These are phyloP conservation scores for Phytophthora cactorum DNA, from an alignment of 352 stramenopile genomes.

Conservation along the genomic window DNA sequence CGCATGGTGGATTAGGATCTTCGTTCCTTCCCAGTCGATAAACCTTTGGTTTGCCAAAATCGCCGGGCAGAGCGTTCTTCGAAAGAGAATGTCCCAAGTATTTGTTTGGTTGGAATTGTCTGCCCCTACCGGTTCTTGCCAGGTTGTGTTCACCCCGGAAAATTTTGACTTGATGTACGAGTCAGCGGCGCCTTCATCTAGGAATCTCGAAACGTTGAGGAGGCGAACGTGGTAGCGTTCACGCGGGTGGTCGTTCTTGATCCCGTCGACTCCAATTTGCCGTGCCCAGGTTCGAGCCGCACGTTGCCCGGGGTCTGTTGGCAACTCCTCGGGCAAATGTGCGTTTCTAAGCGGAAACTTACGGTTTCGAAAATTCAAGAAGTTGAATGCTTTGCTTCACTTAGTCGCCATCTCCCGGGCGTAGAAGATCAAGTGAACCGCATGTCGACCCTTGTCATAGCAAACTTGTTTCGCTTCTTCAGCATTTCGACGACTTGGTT, in stretches of 20 bases:
- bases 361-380: conserved; percentile 1
- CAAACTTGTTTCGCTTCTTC: conserved; percentile 10
- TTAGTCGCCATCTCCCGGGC: conserved; percentile 3
- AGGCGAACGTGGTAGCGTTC: conserved; percentile 11
- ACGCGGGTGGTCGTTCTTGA: neutral
- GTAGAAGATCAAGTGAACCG: conserved; percentile 13
- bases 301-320: neutral
- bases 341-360: neutral
- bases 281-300: conserved; percentile 1
- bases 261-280: conserved; percentile 10
- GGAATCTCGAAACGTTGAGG: conserved; percentile 4
- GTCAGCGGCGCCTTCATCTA: conserved; percentile 11
- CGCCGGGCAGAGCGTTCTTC: neutral
- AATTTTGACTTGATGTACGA: too few relatives aligned
- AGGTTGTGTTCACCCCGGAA: conserved; percentile 3
- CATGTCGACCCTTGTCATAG: neutral
- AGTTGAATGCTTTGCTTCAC: neutral
- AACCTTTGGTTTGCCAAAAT: neutral
- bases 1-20: conserved; percentile 1
- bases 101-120: neutral
- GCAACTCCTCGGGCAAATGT: neutral
- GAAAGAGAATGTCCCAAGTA: conserved; percentile 13
- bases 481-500: conserved; percentile 1
- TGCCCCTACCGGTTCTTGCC: conserved; percentile 1
- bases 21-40: conserved; percentile 2